Evolutionary conservation across 2,329 filamentous ascomycete genomes (phyloP).

Genomic region (Tetracladium maxilliforme): DNA sequence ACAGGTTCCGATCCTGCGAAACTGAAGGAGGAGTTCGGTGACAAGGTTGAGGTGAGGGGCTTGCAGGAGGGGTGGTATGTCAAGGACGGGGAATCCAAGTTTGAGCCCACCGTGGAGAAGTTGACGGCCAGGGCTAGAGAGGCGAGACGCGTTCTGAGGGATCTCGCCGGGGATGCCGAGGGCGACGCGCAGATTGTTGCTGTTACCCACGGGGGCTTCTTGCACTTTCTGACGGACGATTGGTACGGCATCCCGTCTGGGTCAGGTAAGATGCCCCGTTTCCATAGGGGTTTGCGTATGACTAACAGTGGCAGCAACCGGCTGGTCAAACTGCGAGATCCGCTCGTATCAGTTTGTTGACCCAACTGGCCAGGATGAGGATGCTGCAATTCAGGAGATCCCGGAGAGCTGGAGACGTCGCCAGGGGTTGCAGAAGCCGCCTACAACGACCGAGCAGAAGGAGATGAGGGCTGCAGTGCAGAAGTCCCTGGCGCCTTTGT

Average conservation of each 20-base stretch:
- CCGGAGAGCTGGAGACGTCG: conserved; percentile 10
- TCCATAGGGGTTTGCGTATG: not conserved
- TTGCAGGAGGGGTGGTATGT: conserved; percentile 57
- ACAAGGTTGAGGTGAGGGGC: conserved; percentile 42
- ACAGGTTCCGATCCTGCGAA: conserved; percentile 44
- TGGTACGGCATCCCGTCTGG: conserved; percentile 36
- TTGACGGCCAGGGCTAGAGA: conserved; percentile 46
- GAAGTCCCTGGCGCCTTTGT: too few species aligned
- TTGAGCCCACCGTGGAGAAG: conserved; percentile 28
- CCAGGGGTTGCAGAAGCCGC: conserved; percentile 7
- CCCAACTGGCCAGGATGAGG: conserved; percentile 3
- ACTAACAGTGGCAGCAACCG: conserved; percentile 7
- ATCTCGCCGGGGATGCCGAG: conserved; percentile 12
- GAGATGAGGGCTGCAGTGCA: conserved; percentile 8
- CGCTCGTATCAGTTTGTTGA: conserved; percentile 11
- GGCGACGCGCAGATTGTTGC: conserved; percentile 52
- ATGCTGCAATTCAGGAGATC: conserved; percentile 11
- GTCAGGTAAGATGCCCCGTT: not conserved
- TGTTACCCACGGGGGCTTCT: conserved; percentile 69
- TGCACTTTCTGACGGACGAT: conserved; percentile 78
- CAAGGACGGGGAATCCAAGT: conserved; percentile 32
- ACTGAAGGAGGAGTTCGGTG: conserved; percentile 43
- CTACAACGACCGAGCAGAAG: conserved; percentile 11
- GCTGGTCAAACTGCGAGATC: conserved; percentile 15
- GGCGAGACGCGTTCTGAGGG: conserved; percentile 42